phyloP scores from a whole-genome alignment of 129 eudicot genomes.

The Artemisia argyi region DNA sequence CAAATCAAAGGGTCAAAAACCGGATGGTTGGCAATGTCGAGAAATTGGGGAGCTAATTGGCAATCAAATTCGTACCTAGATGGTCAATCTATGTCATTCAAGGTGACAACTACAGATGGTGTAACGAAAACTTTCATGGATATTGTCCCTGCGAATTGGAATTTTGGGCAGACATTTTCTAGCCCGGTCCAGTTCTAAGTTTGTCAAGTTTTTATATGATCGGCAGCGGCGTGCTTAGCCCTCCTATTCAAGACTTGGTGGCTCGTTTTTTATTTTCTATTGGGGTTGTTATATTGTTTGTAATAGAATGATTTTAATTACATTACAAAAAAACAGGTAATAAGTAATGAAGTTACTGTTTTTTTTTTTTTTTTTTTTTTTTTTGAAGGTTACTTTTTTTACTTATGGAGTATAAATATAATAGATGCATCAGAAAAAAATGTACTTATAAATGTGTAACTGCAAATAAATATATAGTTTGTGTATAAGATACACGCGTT shows the following conservation, averaged over 20 bases:
- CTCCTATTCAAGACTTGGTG: slow-evolving; percentile 39
- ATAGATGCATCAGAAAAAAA: too few species aligned
- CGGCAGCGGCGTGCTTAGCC: slow-evolving; percentile 86
- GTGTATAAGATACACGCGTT: too few species aligned
- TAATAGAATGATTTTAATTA: slow-evolving; percentile 10
- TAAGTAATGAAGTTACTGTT: not conserved
- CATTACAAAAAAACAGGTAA: slow-evolving; percentile 4
- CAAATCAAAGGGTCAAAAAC: slow-evolving; percentile 65
- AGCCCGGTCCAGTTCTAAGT: slow-evolving; percentile 55
- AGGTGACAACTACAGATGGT: slow-evolving; percentile 75
- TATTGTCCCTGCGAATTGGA: slow-evolving; percentile 63
- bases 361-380: too few species aligned
- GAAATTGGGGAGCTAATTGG: slow-evolving; percentile 95
- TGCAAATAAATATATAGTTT: too few species aligned
- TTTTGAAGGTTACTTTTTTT: not conserved
- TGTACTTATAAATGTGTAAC: too few species aligned
- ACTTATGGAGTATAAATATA: too few species aligned
- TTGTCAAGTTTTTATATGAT: slow-evolving; percentile 11
- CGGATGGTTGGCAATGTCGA: slow-evolving; percentile 68
- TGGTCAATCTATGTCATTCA: slow-evolving; percentile 79
- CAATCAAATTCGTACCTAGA: slow-evolving; percentile 62
- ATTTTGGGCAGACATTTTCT: slow-evolving; percentile 71
- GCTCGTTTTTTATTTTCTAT: not conserved
- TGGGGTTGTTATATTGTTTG: slow-evolving; percentile 4
- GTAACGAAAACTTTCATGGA: slow-evolving; percentile 44